Evolutionary conservation across 164 flowering plant species (phyloP).

Genomic region (Annona squamosa): DNA sequence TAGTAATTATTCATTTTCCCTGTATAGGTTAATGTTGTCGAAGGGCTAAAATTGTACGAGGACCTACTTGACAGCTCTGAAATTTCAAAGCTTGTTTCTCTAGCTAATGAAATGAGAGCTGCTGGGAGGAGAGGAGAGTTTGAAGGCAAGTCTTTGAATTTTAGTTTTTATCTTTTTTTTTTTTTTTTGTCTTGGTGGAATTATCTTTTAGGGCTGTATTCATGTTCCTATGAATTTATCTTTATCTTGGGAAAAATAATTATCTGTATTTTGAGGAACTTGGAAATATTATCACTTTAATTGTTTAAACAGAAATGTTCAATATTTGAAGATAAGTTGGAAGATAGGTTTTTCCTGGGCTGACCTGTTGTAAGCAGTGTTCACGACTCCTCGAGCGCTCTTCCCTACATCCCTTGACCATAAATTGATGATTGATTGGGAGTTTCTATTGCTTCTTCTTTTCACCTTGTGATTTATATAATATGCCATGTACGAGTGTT

Average conservation of each 20-base stretch:
- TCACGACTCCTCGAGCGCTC: no score
- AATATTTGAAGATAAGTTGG: no score
- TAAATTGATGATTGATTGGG: no score
- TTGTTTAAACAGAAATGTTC: background rate
- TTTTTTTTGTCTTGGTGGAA: background rate
- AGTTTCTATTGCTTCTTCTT: no score
- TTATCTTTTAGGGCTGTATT: background rate
- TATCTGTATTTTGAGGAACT: background rate
- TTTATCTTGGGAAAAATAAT: background rate
- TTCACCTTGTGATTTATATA: no score
- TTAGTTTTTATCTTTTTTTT: background rate
- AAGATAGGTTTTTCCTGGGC: no score
- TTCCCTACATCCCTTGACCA: no score
- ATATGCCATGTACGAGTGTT: no score
- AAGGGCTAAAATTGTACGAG: conserved; percentile 68
- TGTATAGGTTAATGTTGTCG: conserved; percentile 65
- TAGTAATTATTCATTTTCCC: background rate
- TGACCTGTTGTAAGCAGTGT: no score
- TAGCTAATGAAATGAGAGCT: conserved; percentile 72
- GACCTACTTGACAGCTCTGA: conserved; percentile 43
- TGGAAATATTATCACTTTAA: background rate
- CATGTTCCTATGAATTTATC: background rate
- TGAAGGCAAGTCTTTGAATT: conserved; percentile 53
- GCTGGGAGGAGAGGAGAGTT: conserved; percentile 69
- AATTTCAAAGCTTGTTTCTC: conserved; percentile 45